These are phyloP conservation scores for Penicillium maclennaniae DNA, from an alignment of 495 filamentous ascomycete species.

Conservation along the genomic window DNA sequence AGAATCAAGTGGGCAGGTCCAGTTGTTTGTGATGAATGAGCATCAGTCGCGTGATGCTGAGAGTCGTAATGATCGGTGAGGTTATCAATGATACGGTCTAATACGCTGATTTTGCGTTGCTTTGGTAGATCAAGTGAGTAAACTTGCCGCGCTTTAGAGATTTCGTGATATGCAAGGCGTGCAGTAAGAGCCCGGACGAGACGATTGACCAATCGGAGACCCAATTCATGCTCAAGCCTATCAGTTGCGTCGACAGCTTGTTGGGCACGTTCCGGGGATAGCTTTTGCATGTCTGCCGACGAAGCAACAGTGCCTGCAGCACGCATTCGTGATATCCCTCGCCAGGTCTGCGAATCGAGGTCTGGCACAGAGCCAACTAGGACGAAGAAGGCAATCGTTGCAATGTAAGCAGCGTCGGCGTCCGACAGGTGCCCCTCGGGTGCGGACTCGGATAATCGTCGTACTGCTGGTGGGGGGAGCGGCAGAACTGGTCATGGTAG, in stretches of 20 bases:
- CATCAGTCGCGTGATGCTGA: conserved; percentile 27
- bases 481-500: conserved; percentile 20
- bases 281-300: conserved; percentile 37
- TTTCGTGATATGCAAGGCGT: conserved; percentile 49
- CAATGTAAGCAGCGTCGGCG: conserved; percentile 52
- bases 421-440: conserved; percentile 45
- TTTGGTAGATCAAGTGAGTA: conserved; percentile 32
- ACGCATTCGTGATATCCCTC: conserved; percentile 48
- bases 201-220: conserved; percentile 51
- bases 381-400: conserved; percentile 54
- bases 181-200: conserved; percentile 53
- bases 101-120: conserved; percentile 27
- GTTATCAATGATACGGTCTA: conserved; percentile 39
- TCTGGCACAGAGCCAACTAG: conserved; percentile 50
- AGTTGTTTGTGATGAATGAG: conserved; percentile 30
- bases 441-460: conserved; percentile 24
- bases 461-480: conserved; percentile 26
- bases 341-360: conserved; percentile 46
- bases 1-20: conserved; percentile 54
- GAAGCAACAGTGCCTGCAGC: conserved; percentile 50
- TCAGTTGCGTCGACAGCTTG: conserved; percentile 43
- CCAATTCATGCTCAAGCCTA: conserved; percentile 59
- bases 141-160: conserved; percentile 41
- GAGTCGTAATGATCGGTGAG: conserved; percentile 34
- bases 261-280: conserved; percentile 24